Percentiles rank a stretch among this genome's conserved stretches.
phyloP scores from a whole-genome alignment of 176 grass and related monocot genomes.

The Sorghum bicolor region DNA sequence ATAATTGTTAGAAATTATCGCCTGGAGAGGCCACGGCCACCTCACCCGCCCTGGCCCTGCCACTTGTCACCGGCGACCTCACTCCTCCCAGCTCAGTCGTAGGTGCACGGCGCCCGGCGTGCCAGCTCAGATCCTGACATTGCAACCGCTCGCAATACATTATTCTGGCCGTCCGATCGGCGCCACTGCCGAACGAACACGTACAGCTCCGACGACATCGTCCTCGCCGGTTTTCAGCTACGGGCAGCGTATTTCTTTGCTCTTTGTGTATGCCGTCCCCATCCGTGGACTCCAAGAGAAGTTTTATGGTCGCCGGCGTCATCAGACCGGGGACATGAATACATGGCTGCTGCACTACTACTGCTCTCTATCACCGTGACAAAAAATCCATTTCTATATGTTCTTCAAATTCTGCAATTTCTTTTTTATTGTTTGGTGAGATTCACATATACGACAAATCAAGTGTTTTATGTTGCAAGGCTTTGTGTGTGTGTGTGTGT shows the following conservation, averaged over 20 bases:
- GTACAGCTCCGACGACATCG: neutral
- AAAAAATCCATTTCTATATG: neutral
- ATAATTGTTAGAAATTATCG: neutral
- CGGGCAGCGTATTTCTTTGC: neutral
- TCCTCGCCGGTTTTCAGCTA: neutral
- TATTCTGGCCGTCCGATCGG: neutral
- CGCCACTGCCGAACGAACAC: neutral
- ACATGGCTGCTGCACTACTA: too few relatives aligned
- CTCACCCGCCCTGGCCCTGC: neutral
- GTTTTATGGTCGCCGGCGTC: neutral
- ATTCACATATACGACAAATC: neutral
- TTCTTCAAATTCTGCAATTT: too few relatives aligned
- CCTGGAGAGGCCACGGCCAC: neutral
- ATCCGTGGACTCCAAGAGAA: neutral
- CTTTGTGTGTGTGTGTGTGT: too few relatives aligned
- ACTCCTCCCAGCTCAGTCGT: neutral
- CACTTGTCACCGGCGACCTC: neutral
- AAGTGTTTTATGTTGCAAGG: neutral
- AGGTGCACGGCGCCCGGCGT: too few relatives aligned
- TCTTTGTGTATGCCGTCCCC: neutral
- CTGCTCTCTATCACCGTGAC: neutral
- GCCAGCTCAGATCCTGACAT: conserved; percentile 7
- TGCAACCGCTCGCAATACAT: neutral
- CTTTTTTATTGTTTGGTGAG: neutral
- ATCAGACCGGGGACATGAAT: neutral